Percentiles rank a stretch among this genome's conserved stretches.
phyloP scores from a whole-genome alignment of 805 yeast genomes.

The Ogataea pilisensis region DNA sequence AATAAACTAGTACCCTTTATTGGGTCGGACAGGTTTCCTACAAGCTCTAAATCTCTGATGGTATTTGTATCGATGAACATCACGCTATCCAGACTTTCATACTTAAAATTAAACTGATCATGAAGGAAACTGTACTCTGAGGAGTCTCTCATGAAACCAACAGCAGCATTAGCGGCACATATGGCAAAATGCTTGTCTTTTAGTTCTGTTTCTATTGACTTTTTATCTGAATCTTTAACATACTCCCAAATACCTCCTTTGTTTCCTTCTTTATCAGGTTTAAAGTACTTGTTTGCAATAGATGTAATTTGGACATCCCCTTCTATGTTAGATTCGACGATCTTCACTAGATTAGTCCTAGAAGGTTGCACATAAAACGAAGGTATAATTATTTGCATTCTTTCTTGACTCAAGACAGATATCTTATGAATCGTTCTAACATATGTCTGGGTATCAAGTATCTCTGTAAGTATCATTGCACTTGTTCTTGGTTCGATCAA shows the following conservation, averaged over 20 bases:
- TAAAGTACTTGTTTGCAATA: constrained; percentile 25
- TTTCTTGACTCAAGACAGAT: constrained; percentile 25
- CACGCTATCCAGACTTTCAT: constrained; percentile 36
- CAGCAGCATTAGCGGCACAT: constrained; percentile 32
- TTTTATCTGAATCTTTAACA: constrained; percentile 15
- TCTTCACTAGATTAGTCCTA: constrained; percentile 31
- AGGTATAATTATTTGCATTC: constrained; percentile 36
- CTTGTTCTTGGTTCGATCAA: constrained; percentile 36
- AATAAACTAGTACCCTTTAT: constrained; percentile 31
- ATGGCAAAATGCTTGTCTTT: constrained; percentile 29
- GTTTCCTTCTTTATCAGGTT: constrained; percentile 11
- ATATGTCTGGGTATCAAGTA: constrained; percentile 42
- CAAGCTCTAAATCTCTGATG: constrained; percentile 35
- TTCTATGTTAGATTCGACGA: constrained; percentile 27
- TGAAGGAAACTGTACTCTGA: constrained; percentile 18
- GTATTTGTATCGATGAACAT: constrained; percentile 42
- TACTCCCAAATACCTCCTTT: too few species aligned
- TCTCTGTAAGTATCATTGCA: constrained; percentile 32
- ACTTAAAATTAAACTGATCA: constrained; percentile 33
- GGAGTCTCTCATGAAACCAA: constrained; percentile 20
- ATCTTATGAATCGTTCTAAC: constrained; percentile 41
- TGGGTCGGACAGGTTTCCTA: constrained; percentile 29
- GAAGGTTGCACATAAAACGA: constrained; percentile 22
- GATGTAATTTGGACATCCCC: constrained; percentile 20
- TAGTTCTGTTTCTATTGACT: constrained; percentile 21